These are phyloP conservation scores for Fusarium goolgardi DNA, from an alignment of 2,329 filamentous ascomycete genomes.

Conservation along the genomic window DNA sequence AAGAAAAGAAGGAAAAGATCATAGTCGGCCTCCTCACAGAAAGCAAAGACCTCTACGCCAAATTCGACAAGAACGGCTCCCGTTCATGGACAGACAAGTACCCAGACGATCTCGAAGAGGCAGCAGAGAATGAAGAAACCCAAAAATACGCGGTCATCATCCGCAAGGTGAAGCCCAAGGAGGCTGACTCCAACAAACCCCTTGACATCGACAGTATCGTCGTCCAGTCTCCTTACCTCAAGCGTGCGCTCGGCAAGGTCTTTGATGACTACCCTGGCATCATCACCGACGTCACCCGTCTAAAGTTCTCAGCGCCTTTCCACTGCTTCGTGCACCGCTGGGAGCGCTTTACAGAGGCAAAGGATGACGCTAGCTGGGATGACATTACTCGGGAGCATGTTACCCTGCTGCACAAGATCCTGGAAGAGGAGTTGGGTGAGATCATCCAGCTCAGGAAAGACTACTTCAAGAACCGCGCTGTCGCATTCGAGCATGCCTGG, in stretches of 20 bases:
- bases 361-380: slow-evolving; percentile 57
- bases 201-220: slow-evolving; percentile 71
- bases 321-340: slow-evolving; percentile 75
- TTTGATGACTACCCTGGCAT: slow-evolving; percentile 70
- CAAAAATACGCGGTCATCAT: slow-evolving; percentile 70
- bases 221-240: slow-evolving; percentile 71
- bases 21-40: slow-evolving; percentile 53
- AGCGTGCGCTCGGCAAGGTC: slow-evolving; percentile 65
- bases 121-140: slow-evolving; percentile 71
- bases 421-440: slow-evolving; percentile 64
- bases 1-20: slow-evolving; percentile 40
- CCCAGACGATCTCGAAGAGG: slow-evolving; percentile 65
- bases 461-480: slow-evolving; percentile 63
- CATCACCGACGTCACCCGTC: slow-evolving; percentile 66
- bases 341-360: slow-evolving; percentile 58
- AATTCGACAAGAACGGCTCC: slow-evolving; percentile 60
- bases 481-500: slow-evolving; percentile 65
- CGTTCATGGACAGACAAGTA: slow-evolving; percentile 67
- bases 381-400: slow-evolving; percentile 58
- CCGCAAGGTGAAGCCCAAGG: slow-evolving; percentile 64
- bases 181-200: slow-evolving; percentile 68
- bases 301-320: slow-evolving; percentile 71
- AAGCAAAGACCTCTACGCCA: slow-evolving; percentile 58
- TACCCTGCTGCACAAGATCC: slow-evolving; percentile 58
- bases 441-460: slow-evolving; percentile 63